Conservation (phyloP, 2,329 filamentous ascomycete species). For the Coleophoma cylindrospora region DNA sequence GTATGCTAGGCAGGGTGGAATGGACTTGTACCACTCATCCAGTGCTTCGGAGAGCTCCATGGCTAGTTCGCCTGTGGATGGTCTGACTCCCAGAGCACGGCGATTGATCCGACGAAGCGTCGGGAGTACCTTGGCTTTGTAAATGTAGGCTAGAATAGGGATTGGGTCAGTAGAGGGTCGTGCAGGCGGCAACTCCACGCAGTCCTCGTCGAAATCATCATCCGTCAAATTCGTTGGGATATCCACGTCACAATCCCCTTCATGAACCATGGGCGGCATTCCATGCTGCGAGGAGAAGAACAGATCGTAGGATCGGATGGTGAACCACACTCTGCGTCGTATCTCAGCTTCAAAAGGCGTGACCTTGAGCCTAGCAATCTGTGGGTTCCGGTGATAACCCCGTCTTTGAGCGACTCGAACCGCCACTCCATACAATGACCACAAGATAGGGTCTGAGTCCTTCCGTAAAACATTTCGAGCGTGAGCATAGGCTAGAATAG, state of each 20-base stretch:
- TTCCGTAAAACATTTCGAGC: no score
- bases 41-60: no score
- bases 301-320: constrained; percentile 52
- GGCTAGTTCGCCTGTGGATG: no score
- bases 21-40: no score
- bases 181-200: constrained; percentile 46
- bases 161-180: constrained; percentile 54
- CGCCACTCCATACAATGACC: no score
- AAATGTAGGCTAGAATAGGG: constrained; percentile 42
- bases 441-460: no score
- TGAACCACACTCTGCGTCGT: constrained; percentile 52
- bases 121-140: constrained; percentile 28
- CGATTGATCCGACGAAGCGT: no score
- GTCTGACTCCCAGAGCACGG: no score
- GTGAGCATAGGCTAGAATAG: no score
- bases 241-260: constrained; percentile 56
- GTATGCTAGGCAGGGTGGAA: no score
- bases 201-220: constrained; percentile 55
- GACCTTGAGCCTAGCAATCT: constrained; percentile 14
- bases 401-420: no score
- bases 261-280: constrained; percentile 59
- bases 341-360: constrained; percentile 52
- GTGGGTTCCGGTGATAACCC: no score
- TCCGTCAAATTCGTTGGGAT: constrained; percentile 59
- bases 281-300: constrained; percentile 63